Evolutionary conservation across 768 basidiomycete species (phyloP).

Genomic region (Tulasnella sp.): DNA sequence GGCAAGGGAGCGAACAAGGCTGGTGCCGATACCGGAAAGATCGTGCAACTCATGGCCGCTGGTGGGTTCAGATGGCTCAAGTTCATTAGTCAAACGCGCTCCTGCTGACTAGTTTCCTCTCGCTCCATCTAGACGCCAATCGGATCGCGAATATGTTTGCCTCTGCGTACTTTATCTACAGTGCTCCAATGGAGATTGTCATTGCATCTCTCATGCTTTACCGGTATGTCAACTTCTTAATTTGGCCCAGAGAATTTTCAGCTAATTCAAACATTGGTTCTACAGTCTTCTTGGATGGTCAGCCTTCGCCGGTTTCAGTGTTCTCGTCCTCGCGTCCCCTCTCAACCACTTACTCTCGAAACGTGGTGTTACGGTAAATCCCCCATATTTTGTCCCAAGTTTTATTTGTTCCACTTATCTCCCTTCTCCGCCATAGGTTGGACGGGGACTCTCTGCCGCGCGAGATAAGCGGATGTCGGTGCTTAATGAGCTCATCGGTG

Average conservation of each 20-base stretch:
- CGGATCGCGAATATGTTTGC: conserved; percentile 48
- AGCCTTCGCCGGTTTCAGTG: conserved; percentile 66
- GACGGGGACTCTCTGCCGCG: conserved; percentile 49
- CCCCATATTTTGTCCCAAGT: too few relatives aligned
- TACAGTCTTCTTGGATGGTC: conserved; percentile 54
- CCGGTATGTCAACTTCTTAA: conserved; percentile 41
- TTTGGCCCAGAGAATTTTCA: not conserved
- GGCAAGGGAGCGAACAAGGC: conserved; percentile 30
- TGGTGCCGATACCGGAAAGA: conserved; percentile 82
- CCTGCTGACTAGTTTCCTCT: not conserved
- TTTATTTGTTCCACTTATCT: not conserved
- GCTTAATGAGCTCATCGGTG: conserved; percentile 62
- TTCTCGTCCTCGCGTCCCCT: conserved; percentile 59
- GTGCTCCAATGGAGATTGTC: conserved; percentile 65
- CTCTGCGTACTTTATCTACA: conserved; percentile 55
- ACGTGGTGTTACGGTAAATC: conserved; percentile 36
- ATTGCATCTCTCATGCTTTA: conserved; percentile 70
- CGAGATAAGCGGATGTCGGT: conserved; percentile 72
- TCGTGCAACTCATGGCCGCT: conserved; percentile 76
- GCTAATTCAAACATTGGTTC: not conserved
- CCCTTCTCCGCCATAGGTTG: conserved; percentile 7
- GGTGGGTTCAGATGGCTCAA: not conserved
- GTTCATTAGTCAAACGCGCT: conserved; percentile 44
- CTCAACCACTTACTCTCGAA: conserved; percentile 59
- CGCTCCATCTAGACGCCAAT: not conserved